Evolutionary conservation across 2,329 filamentous ascomycete genomes (phyloP), one percentile per base, ranked within the genome.

Genomic region (Karstenula rhodostoma): DNA sequence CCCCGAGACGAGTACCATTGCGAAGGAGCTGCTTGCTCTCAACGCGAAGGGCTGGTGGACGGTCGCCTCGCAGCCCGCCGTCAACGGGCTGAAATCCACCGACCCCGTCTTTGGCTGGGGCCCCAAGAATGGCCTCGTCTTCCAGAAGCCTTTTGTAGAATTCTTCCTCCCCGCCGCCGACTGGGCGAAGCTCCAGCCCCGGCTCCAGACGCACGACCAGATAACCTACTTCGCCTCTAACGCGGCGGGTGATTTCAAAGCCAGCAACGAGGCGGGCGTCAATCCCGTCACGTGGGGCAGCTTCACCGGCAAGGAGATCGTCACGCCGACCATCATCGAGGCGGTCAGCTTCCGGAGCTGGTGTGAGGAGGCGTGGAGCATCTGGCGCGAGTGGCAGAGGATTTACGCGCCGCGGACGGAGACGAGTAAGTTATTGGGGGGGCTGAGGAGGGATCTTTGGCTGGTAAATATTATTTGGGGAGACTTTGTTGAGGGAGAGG

Each of bases 251-350:
- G 90, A 92, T 60, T 96, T 95, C 73, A 83, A 89, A 60, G 90
- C 91, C 15, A 92, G 77, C 7, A 78, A 82, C 48, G 79, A 89
- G 0, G 87, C 91, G 63, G 78, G 82, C 70, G 94, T 96, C 32
- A 97, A 98, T 73, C 93, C 94, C 0, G 95, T 99, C 1, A 99
- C 95, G 0, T 98, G 94, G 94, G 94, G 94, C 54, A 92, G 93
- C 0, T 98, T 98, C 79, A 90, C 92, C 0, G 93, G 93, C 44
- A 97, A 97, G 80, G 94, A 98, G 78, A 98, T 98, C 73, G 87
- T 96, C 59, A 96, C 94, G 23, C 94, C 94, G 3, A 98, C 94
- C 1, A 98, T 98, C 73, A 96, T 98, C 71, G 94, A 98, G 77
- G 92, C 94, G 68, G 92, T 97, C 54, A 95, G 91, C 75, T 98